Evolutionary conservation across 345 rosid genomes (phyloP).

Genomic region (Psidium friedrichsthalianum): DNA sequence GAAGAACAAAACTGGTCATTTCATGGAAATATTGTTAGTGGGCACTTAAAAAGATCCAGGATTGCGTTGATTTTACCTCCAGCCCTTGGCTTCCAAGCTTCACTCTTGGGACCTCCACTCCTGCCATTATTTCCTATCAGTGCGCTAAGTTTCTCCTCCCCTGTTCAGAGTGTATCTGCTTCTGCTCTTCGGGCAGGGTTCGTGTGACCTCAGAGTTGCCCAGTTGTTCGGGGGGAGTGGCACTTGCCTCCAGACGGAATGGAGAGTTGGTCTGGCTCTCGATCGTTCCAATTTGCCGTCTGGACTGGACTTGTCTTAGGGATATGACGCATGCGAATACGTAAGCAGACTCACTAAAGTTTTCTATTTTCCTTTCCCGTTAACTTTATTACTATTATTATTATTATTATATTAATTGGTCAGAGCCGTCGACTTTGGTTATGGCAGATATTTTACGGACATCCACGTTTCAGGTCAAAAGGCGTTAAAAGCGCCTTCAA

Average conservation of each 20-base stretch:
- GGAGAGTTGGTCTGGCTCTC: too few relatives aligned
- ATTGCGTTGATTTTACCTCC: not conserved
- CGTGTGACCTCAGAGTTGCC: not conserved
- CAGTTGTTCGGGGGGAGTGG: not conserved
- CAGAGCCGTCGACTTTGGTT: too few relatives aligned
- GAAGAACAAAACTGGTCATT: not conserved
- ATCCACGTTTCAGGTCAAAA: not conserved
- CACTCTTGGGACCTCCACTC: slow-evolving; percentile 2
- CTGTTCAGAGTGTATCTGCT: not conserved
- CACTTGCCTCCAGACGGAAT: too few relatives aligned
- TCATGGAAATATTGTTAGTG: not conserved
- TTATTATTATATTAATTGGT: too few relatives aligned
- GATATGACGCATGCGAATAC: not conserved
- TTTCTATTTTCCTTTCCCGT: not conserved
- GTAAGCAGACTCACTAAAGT: not conserved
- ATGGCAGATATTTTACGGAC: not conserved
- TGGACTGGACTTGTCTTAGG: too few relatives aligned
- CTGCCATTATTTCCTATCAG: not conserved
- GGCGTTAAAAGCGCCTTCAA: not conserved
- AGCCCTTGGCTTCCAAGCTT: slow-evolving; percentile 7
- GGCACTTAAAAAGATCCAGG: not conserved
- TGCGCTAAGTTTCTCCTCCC: not conserved
- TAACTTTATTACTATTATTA: too few relatives aligned
- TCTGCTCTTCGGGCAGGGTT: not conserved
- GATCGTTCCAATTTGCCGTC: too few relatives aligned